Base-by-base conservation (phyloP, 345 rosid genomes). In the Mercurialis annua region DNA sequence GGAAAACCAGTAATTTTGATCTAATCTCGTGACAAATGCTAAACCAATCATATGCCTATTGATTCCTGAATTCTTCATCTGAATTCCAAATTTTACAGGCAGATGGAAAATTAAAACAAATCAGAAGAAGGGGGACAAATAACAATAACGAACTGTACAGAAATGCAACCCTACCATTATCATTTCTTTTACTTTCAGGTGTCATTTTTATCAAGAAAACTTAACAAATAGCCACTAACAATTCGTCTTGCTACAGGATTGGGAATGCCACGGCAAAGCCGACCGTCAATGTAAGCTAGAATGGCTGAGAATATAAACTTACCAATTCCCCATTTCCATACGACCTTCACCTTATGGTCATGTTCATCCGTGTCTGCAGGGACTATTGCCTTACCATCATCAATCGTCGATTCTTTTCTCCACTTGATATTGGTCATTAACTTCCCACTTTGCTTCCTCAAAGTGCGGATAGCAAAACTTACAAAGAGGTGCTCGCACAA, bases 401-500 rank as follows among this genome's bases (percentile, higher is more conserved):
- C 81, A 17, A 48, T 53, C 55, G 52, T 82, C 27, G 74, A n/a
- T 63, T 65, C 64, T 46, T 57, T 79, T 65, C 73, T 82, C 68
- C 75, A 66, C 53, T 72, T 83, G 52, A 81, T 49, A 59, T 80
- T 73, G 31, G 78, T 42, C 2, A 82, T 67, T 55, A 67, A 60
- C 77, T 84, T 83, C 20, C 79, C 76, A 2, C 90, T 85, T 52
- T 85, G 84, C 75, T 82, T 83, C 59, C 81, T 82, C 77, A 93
- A 78, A 55, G 79, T 59, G 34, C 92, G 89, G 70, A 93, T 89
- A 42, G 92, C 90, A 72, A 84, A 90, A 79, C 94, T 90, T 75
- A 93, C 98, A 42, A 93, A 83, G 17, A 93, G 83, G 82, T 90
- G 98, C 69, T 93, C 98, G 12, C 87, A 90, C 59, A 93, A 69